These are phyloP conservation scores for Hemerocallis citrina DNA, from an alignment of 106 monocot genomes.

Conservation along the genomic window DNA sequence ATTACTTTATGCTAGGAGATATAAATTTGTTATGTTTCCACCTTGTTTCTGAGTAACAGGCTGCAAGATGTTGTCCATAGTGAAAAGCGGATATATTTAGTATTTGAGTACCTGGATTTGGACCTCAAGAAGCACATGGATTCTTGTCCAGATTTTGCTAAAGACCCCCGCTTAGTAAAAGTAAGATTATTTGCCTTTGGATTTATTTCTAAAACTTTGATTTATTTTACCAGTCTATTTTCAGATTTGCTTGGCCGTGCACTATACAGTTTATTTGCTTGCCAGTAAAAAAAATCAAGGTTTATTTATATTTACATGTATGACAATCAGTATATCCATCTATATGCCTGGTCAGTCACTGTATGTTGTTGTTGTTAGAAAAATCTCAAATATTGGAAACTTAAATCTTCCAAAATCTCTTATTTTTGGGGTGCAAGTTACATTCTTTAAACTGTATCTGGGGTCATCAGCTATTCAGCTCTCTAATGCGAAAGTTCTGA, in stretches of 20 bases:
- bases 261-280: no score
- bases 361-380: background rate
- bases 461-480: background rate
- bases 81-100: slow-evolving; percentile 89
- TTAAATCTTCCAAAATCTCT: background rate
- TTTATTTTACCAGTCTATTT: no score
- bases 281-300: no score
- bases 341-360: background rate
- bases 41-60: slow-evolving; percentile 33
- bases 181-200: slow-evolving; percentile 27
- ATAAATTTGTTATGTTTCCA: background rate
- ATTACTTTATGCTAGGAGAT: no score
- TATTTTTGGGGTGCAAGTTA: background rate
- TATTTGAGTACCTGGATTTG: slow-evolving; percentile 95
- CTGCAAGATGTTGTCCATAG: slow-evolving; percentile 97
- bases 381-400: background rate
- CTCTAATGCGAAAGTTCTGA: no score
- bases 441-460: background rate
- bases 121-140: slow-evolving; percentile 99
- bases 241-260: no score
- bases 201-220: no score
- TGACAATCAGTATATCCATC: background rate
- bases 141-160: slow-evolving; percentile 84
- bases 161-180: slow-evolving; percentile 68
- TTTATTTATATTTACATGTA: background rate